These are phyloP conservation scores for Crotalaria pallida DNA, from an alignment of 306 rosid genomes.

Conservation along the genomic window DNA sequence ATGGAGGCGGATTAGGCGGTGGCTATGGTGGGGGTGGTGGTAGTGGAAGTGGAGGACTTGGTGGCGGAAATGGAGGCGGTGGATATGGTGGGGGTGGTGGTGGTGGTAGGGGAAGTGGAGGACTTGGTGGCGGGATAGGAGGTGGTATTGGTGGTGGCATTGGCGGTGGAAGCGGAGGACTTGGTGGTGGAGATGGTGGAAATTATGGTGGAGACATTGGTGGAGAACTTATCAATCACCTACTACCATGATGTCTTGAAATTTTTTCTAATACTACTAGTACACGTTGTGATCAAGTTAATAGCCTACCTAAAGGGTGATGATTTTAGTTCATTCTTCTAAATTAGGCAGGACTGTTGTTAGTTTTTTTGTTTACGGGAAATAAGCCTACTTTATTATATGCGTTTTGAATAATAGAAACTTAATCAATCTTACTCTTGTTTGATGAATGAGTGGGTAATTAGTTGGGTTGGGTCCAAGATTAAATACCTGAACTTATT, in stretches of 20 bases:
- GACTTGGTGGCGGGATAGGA: too few species aligned
- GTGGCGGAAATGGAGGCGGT: constrained; percentile 18
- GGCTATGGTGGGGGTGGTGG: constrained; percentile 14
- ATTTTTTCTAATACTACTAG: not conserved
- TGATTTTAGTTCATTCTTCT: not conserved
- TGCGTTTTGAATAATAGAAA: not conserved
- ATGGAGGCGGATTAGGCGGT: constrained; percentile 10
- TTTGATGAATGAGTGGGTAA: not conserved
- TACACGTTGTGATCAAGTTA: not conserved
- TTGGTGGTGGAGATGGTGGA: constrained; percentile 20
- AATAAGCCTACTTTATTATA: not conserved
- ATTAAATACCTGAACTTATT: too few species aligned
- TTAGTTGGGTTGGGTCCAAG: too few species aligned
- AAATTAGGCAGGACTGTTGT: not conserved
- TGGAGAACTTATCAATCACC: not conserved
- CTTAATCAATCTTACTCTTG: not conserved
- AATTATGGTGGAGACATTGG: constrained; percentile 11
- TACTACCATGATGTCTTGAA: not conserved
- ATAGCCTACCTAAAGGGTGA: not conserved
- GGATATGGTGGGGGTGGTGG: constrained; percentile 17
- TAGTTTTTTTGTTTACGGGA: not conserved
- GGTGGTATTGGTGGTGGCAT: constrained; percentile 8
- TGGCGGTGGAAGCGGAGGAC: constrained; percentile 26
- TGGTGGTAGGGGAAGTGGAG: not conserved
- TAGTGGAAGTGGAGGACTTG: not conserved